These are phyloP conservation scores for Alternaria sp. DNA, from an alignment of 2,329 filamentous ascomycete species.

Conservation along the genomic window DNA sequence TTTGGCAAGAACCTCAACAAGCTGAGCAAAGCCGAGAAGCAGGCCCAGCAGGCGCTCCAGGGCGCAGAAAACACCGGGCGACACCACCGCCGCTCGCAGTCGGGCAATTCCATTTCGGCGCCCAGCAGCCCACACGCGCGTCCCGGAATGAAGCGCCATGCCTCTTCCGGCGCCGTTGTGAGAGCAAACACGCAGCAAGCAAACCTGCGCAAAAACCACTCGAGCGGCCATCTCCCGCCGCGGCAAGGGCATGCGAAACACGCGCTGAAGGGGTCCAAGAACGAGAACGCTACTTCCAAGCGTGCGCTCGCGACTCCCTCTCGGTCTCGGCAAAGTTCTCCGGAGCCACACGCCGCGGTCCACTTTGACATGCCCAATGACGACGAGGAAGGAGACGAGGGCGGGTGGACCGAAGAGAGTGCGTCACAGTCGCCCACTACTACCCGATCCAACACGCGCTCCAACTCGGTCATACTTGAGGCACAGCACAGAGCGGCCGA, in stretches of 20 bases:
- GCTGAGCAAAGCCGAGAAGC: constrained; percentile 43
- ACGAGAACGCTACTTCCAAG: constrained; percentile 37
- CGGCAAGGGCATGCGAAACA: constrained; percentile 50
- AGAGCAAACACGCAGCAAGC: constrained; percentile 41
- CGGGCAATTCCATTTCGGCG: constrained; percentile 44
- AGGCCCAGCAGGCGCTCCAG: constrained; percentile 25
- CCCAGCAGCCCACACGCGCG: constrained; percentile 44
- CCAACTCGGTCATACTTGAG: constrained; percentile 49
- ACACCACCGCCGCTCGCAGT: constrained; percentile 48
- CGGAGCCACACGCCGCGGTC: constrained; percentile 47
- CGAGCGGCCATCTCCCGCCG: constrained; percentile 54
- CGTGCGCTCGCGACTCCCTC: constrained; percentile 37
- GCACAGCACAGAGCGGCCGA: constrained; percentile 35
- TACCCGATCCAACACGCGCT: constrained; percentile 50
- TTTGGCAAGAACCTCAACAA: constrained; percentile 53
- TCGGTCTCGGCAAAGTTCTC: constrained; percentile 41
- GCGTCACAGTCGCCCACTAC: constrained; percentile 51
- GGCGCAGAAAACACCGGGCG: constrained; percentile 36
- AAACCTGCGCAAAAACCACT: constrained; percentile 51
- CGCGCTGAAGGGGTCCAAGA: constrained; percentile 45
- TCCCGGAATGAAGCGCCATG: constrained; percentile 52
- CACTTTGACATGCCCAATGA: constrained; percentile 49
- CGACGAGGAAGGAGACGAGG: constrained; percentile 39
- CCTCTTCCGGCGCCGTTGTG: constrained; percentile 48
- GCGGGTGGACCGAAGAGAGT: constrained; percentile 52